A percentile compares a stretch with the other conserved stretches of the same genome.
phyloP scores from a whole-genome alignment of 495 filamentous ascomycete species.

The Lepraria neglecta region DNA sequence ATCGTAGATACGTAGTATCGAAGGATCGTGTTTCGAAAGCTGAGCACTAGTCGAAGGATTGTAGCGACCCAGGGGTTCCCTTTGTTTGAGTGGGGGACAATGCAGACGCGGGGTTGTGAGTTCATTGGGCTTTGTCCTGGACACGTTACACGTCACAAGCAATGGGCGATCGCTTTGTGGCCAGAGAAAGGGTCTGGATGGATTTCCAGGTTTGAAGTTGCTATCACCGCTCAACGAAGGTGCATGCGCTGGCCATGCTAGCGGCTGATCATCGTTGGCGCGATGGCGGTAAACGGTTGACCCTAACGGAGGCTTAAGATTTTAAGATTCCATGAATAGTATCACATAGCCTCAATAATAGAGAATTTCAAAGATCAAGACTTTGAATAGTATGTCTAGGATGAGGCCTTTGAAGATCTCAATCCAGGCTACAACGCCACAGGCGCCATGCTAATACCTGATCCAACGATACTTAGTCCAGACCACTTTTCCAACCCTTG shows the following conservation, averaged over 20 bases:
- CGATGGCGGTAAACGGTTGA: not conserved
- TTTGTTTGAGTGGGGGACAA: not conserved
- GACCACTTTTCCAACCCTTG: not conserved
- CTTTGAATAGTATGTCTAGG: not conserved
- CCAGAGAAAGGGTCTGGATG: not conserved
- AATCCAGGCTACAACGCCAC: not conserved
- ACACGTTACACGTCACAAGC: not conserved
- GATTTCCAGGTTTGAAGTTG: not conserved
- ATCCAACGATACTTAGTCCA: not conserved
- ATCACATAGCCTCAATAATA: not conserved
- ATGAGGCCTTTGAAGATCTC: not conserved
- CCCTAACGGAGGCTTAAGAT: not conserved
- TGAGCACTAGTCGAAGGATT: not conserved
- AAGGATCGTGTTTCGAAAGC: not conserved
- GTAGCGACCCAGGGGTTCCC: not conserved
- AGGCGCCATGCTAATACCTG: not conserved
- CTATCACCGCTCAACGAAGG: not conserved
- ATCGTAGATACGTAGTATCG: not conserved
- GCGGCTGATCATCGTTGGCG: conserved; percentile 7
- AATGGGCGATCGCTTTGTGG: not conserved
- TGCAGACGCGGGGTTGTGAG: conserved; percentile 3
- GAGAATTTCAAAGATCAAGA: no score
- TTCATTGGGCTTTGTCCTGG: not conserved
- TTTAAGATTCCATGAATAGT: conserved; percentile 2
- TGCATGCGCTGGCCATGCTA: conserved; percentile 6